phyloP scores from a whole-genome alignment of 306 rosid genomes.

The Vicia faba region DNA sequence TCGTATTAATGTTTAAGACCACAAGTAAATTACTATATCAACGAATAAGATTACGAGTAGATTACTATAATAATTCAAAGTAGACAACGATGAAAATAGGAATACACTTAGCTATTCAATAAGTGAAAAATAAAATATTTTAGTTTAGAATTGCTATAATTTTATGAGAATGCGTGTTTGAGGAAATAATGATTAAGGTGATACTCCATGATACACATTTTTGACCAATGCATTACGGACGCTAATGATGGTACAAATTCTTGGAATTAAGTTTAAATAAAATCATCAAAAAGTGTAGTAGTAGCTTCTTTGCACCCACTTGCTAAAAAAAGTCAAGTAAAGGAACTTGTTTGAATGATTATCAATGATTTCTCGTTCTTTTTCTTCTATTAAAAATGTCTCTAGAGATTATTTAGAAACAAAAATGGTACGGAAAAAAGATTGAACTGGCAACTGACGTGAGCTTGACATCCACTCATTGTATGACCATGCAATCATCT shows the following conservation, averaged over 20 bases:
- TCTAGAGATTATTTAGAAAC: slow-evolving; percentile 14
- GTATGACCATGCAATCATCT: slow-evolving; percentile 36
- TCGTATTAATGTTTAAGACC: too few relatives aligned
- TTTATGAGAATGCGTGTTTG: neutral
- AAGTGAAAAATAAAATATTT: too few relatives aligned
- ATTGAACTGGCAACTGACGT: slow-evolving; percentile 27
- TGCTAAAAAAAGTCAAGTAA: slow-evolving; percentile 27
- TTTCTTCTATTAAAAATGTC: slow-evolving; percentile 24
- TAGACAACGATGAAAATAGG: too few relatives aligned
- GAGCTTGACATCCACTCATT: slow-evolving; percentile 37
- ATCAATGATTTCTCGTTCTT: slow-evolving; percentile 30
- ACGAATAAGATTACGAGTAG: too few relatives aligned
- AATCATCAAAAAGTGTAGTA: slow-evolving; percentile 30
- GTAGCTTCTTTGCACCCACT: slow-evolving; percentile 34
- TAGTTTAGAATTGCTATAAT: too few relatives aligned
- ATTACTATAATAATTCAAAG: too few relatives aligned
- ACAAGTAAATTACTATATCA: too few relatives aligned
- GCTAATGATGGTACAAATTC: slow-evolving; percentile 11
- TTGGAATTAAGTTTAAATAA: slow-evolving; percentile 18
- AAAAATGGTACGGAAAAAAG: slow-evolving; percentile 32
- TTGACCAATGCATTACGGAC: slow-evolving; percentile 11
- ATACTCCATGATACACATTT: slow-evolving; percentile 17
- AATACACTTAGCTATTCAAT: too few relatives aligned
- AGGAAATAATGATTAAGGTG: neutral
- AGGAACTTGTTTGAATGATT: slow-evolving; percentile 33